Evolutionary conservation across 106 monocot genomes (phyloP), one percentile per base, ranked within the genome.

Genomic region (Xerophyta viscosa): DNA sequence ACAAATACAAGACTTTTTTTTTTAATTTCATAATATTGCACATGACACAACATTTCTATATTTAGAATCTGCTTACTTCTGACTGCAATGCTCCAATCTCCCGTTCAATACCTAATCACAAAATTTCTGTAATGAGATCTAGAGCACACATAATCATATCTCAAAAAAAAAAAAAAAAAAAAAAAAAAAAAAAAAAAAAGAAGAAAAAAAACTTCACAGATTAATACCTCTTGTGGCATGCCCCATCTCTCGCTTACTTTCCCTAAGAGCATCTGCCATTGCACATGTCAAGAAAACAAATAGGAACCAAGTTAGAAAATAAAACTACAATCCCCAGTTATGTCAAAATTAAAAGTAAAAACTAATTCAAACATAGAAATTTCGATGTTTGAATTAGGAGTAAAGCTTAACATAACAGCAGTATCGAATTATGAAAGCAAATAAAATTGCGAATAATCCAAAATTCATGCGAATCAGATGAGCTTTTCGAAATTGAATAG

Each of bases 161-260:
- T 27, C 0, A 5, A 6, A 69, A 10, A 27, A 11, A 7, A 50
- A 42, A 41, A 25, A 8, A 36, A 49, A 36, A 37, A n/a, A 5
- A 11, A 33, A 33, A 33, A 5, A 6, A 11, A 33, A 11, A 33
- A 6, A 33, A 11, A 33, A 33, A 33, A 60, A n/a, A 27, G 30
- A 43, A 60, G 3, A 29, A 10, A 4, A 47, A 8, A 44, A 33
- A 6, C 33, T 33, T 33, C 33, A 42, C 13, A 18, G 21, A 3
- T 17, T 27, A 36, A 15, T 60, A 81, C 81, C 81, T 81, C 81
- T 76, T 23, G 71, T 67, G 8, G 81, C 81, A 46, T 58, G 45
- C 23, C 63, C 13, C 63, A 81, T 58, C 64, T 81, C 81, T 46
- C 76, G 45, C 60, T 81, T 81, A 58, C 76, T 76, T 20, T 30